A percentile compares a stretch with the other conserved stretches of the same genome.
Conservation (phyloP, 176 grass and related monocot genomes). For the Carex kokanica region DNA sequence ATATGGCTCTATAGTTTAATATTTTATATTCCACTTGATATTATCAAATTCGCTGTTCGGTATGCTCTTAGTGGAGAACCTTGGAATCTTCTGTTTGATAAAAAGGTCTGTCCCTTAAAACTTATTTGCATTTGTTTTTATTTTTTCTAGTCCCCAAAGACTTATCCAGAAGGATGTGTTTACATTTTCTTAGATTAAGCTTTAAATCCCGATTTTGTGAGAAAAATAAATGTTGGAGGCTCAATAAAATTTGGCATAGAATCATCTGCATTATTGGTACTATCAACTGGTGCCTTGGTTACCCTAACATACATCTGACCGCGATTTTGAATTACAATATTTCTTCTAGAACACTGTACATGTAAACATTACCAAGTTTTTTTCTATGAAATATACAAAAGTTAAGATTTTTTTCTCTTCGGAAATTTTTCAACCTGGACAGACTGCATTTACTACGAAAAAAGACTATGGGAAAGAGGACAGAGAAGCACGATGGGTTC, state of each 20-base stretch:
- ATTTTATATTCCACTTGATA: conserved; percentile 69
- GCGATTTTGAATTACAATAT: neutral
- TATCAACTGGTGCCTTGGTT: neutral
- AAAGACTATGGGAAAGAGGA: conserved; percentile 65
- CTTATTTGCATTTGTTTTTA: neutral
- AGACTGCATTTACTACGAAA: conserved; percentile 64
- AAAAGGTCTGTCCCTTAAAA: conserved; percentile 37
- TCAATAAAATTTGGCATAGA: neutral
- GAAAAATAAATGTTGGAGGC: neutral
- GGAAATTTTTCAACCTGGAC: conserved; percentile 9
- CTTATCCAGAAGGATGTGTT: neutral
- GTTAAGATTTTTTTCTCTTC: neutral
- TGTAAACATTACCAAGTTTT: neutral
- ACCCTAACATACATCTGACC: neutral
- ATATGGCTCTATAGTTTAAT: conserved; percentile 77
- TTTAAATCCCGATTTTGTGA: neutral
- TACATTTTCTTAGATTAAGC: neutral
- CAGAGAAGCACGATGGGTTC: conserved; percentile 31
- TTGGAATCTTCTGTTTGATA: conserved; percentile 61
- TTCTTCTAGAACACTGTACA: conserved; percentile 9
- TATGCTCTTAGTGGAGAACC: conserved; percentile 65
- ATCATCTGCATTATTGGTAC: neutral
- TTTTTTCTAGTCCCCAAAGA: neutral
- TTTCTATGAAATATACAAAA: neutral
- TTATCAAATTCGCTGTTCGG: conserved; percentile 56